Evolutionary conservation across 768 basidiomycete genomes (phyloP).

Genomic region (Suillus occidentalis): DNA sequence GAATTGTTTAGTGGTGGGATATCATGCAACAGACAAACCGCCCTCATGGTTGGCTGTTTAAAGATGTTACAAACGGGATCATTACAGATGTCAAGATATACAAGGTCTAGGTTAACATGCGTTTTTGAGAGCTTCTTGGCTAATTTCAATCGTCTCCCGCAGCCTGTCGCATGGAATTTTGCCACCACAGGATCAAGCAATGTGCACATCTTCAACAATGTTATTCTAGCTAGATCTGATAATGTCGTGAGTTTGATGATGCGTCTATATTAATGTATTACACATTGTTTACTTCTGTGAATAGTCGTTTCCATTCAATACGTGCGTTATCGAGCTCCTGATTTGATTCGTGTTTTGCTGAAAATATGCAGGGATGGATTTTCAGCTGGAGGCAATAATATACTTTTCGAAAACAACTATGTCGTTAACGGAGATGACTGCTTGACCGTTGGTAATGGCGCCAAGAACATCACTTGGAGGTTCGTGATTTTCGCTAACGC

Average conservation of each 20-base stretch:
- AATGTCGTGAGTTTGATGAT: slow-evolving; percentile 19
- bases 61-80: slow-evolving; percentile 50
- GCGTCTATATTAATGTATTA: background rate
- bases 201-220: slow-evolving; percentile 54
- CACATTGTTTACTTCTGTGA: background rate
- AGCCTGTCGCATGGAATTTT: slow-evolving; percentile 64
- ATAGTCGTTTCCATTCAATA: slow-evolving; percentile 61
- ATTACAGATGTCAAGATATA: slow-evolving; percentile 59
- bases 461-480: slow-evolving; percentile 54
- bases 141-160: background rate
- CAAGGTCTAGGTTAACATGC: slow-evolving; percentile 36
- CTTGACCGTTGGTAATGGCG: slow-evolving; percentile 55
- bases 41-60: slow-evolving; percentile 55
- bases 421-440: slow-evolving; percentile 66
- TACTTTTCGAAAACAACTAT: slow-evolving; percentile 59
- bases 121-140: background rate
- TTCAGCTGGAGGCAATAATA: slow-evolving; percentile 54
- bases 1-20: slow-evolving; percentile 54
- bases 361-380: slow-evolving; percentile 35
- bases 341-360: background rate
- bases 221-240: slow-evolving; percentile 52
- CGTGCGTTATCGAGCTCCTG: slow-evolving; percentile 37
- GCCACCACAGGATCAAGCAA: slow-evolving; percentile 49
- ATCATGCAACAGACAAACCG: slow-evolving; percentile 50
- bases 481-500: slow-evolving; percentile 14